phyloP scores from a whole-genome alignment of 257 asterid genomes.

The Scutellaria minor region DNA sequence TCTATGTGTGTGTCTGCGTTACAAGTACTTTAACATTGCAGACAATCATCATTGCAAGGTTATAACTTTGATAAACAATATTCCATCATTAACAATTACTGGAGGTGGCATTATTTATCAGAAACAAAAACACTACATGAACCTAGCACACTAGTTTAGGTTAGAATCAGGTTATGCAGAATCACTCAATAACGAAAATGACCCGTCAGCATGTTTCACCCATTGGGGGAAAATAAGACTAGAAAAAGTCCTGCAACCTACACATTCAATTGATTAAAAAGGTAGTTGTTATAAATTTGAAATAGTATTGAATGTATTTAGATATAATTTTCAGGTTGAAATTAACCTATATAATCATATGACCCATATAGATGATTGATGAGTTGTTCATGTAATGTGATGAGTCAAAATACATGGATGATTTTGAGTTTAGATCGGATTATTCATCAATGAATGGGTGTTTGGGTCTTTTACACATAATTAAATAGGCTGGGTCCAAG shows the following conservation, averaged over 20 bases:
- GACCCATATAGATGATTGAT: not conserved
- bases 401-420: not conserved
- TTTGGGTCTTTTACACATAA: not conserved
- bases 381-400: constrained; percentile 4
- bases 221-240: not conserved
- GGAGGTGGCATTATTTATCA: not conserved
- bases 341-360: not conserved
- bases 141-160: not conserved
- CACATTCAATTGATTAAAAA: not conserved
- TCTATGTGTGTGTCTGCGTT: not conserved
- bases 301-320: not conserved
- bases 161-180: not conserved
- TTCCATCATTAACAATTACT: not conserved
- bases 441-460: not conserved
- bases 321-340: not conserved
- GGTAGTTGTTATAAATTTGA: not conserved
- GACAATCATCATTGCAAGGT: not conserved
- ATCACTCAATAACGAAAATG: not conserved
- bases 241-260: not conserved
- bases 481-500: not conserved
- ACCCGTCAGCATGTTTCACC: no score
- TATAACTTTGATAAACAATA: not conserved
- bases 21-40: not conserved
- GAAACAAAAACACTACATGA: not conserved
- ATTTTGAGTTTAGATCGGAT: not conserved